Evolutionary conservation across 805 yeast genomes (phyloP), one percentile per base, ranked within the genome.

Genomic region (Wickerhamomyces subpelliculosus): DNA sequence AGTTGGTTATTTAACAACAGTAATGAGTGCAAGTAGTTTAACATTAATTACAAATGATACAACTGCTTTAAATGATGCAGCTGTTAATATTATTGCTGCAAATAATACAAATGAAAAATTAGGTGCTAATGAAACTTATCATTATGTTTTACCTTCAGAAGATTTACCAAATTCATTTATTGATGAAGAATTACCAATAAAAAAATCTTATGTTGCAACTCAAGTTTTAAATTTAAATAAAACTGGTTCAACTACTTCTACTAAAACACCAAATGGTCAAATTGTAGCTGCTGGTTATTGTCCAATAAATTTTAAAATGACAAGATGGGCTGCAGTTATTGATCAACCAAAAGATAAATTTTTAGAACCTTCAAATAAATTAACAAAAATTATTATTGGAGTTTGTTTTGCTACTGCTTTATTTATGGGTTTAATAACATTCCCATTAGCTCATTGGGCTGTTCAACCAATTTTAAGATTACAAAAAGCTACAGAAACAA

Each of bases 361-460:
- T 55, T 64, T 75, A 55, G 73, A 67, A 3, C 93, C 95, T 0
- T 70, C 81, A 5, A 61, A 68, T 18, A 72, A 70, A 44, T 60
- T 88, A 29, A 70, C 80, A 2, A 75, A 75, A 45, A 81, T 88
- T 35, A 80, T 85, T 42, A 70, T 80, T 32, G 94, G 93, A 5
- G 80, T 84, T 1, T 86, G 84, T 19, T 64, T 88, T 27, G 94
- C 84, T 1, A 75, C 84, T 17, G 93, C 93, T 4, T 84, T 66
- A 1, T 72, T 82, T 44, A 76, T 86, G 67, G 77, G 84, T 46
- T 43, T 84, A 1, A 55, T 84, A n/a, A 85, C 96, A 1, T 73
- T 87, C 55, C 89, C 93, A 5, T 59, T 88, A 38, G 87, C 95
- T 0, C 87, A 84, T 42, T 83, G 79, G 67, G 87, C 89, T 26